Evolutionary conservation across 129 eudicot species (phyloP).

Genomic region (Lactuca saligna): DNA sequence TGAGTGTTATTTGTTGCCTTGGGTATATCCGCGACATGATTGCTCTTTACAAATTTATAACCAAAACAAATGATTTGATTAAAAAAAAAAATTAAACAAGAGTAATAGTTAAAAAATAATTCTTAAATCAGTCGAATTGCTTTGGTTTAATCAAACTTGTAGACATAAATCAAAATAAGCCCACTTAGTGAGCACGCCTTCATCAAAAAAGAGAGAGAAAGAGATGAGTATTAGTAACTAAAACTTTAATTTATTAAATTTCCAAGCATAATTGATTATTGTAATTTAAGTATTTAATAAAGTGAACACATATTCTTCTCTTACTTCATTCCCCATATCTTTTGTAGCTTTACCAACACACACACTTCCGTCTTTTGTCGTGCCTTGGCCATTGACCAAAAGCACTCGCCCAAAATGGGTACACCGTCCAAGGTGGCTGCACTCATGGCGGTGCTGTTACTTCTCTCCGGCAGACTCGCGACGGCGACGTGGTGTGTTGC

Average conservation of each 20-base stretch:
- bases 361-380: conserved; percentile 14
- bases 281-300: conserved; percentile 16
- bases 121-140: no score
- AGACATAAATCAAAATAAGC: no score
- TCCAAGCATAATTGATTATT: conserved; percentile 1
- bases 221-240: neutral
- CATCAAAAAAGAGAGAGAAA: no score
- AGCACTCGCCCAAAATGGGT: conserved; percentile 23
- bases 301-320: conserved; percentile 22
- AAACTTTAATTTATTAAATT: neutral
- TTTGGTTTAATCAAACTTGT: no score
- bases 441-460: conserved; percentile 7
- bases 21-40: no score
- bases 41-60: no score
- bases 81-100: no score
- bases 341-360: conserved; percentile 37
- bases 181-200: no score
- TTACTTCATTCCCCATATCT: conserved; percentile 20
- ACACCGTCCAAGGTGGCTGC: conserved; percentile 18
- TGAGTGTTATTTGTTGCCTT: no score
- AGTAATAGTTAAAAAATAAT: no score
- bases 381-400: conserved; percentile 24
- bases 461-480: conserved; percentile 1
- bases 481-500: conserved; percentile 61
- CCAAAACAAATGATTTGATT: no score